Evolutionary conservation across 2,329 filamentous ascomycete genomes (phyloP).

Genomic region (Rutstroemia sp.): DNA sequence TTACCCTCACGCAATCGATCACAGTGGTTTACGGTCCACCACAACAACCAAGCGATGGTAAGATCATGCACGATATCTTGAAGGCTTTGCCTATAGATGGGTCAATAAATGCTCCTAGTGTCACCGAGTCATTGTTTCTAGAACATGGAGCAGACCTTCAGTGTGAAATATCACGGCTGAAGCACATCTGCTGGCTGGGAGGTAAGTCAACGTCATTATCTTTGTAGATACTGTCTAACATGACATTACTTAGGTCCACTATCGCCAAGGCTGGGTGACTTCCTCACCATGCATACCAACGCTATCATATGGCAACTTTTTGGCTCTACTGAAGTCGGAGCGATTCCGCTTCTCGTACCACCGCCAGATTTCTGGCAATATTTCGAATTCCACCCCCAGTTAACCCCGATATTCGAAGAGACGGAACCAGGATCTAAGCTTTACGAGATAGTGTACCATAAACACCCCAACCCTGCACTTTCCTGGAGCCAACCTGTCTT

Average conservation of each 20-base stretch:
- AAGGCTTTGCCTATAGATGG: constrained; percentile 21
- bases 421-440: neutral
- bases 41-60: constrained; percentile 7
- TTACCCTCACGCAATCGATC: neutral
- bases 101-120: constrained; percentile 11
- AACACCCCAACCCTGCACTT: neutral
- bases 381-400: constrained; percentile 24
- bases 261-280: neutral
- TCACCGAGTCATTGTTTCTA: constrained; percentile 13
- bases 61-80: constrained; percentile 14
- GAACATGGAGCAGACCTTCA: constrained; percentile 13
- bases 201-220: constrained; percentile 3
- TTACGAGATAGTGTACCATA: neutral
- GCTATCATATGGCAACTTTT: neutral
- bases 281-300: neutral
- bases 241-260: neutral
- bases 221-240: neutral
- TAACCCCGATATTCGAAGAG: constrained; percentile 18
- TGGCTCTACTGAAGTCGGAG: constrained; percentile 26
- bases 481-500: constrained; percentile 31
- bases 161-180: constrained; percentile 4
- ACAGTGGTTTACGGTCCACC: constrained; percentile 12
- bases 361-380: constrained; percentile 29
- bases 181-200: constrained; percentile 19
- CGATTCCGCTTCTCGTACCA: constrained; percentile 18